Conservation (phyloP, 495 filamentous ascomycete genomes). For the Rhizodiscina lignyota region DNA sequence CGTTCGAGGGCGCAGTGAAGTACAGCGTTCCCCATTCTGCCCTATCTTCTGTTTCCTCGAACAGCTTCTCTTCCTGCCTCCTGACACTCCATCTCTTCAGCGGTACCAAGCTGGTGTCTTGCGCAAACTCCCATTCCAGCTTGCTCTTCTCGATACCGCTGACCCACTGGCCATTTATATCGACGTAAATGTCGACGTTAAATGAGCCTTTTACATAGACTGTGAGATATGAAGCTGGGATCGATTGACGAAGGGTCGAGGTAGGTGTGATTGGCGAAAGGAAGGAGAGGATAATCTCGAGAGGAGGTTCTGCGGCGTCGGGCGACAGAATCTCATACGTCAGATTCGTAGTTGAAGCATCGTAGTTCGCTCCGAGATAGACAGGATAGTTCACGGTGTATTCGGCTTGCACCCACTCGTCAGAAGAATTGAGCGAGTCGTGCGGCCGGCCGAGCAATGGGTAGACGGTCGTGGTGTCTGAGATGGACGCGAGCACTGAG, state of each 20-base stretch:
- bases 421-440: slow-evolving; percentile 39
- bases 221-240: slow-evolving; percentile 75
- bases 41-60: slow-evolving; percentile 61
- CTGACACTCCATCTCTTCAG: slow-evolving; percentile 50
- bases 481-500: slow-evolving; percentile 60
- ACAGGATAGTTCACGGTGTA: slow-evolving; percentile 53
- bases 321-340: slow-evolving; percentile 55
- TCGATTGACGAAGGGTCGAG: slow-evolving; percentile 76
- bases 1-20: slow-evolving; percentile 54
- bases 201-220: slow-evolving; percentile 55
- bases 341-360: slow-evolving; percentile 85
- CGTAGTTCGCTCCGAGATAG: slow-evolving; percentile 69
- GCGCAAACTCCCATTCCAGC: slow-evolving; percentile 50
- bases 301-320: slow-evolving; percentile 20
- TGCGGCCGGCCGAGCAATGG: slow-evolving; percentile 78
- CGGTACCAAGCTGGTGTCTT: slow-evolving; percentile 22
- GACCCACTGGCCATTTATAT: slow-evolving; percentile 81
- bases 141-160: slow-evolving; percentile 52
- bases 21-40: slow-evolving; percentile 83
- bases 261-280: slow-evolving; percentile 86
- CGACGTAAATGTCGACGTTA: slow-evolving; percentile 68
- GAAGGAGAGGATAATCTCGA: slow-evolving; percentile 64
- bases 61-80: slow-evolving; percentile 43
- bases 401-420: slow-evolving; percentile 15
- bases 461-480: slow-evolving; percentile 55